These are phyloP conservation scores for Orbilia brochopaga DNA, from an alignment of 2,329 filamentous ascomycete species.

Conservation along the genomic window DNA sequence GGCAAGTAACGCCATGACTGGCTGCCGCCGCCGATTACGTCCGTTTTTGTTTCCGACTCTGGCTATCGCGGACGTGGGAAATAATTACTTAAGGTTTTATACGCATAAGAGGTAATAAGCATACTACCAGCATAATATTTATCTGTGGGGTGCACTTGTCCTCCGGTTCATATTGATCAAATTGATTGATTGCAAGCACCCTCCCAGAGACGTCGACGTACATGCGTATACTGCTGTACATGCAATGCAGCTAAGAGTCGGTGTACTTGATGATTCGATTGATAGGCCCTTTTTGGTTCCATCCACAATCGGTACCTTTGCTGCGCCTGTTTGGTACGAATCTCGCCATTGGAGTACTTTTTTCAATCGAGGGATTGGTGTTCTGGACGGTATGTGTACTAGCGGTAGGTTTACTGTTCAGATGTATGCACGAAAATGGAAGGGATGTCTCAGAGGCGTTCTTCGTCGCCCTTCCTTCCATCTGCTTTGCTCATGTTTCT, in stretches of 20 bases:
- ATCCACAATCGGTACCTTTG: constrained; percentile 50
- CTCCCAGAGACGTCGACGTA: no score
- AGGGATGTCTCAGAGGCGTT: constrained; percentile 43
- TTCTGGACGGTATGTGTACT: no score
- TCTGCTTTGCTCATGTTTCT: not conserved
- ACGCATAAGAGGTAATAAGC: no score
- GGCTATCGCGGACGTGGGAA: not conserved
- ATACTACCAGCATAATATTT: no score
- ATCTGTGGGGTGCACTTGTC: constrained; percentile 7
- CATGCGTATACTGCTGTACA: not conserved
- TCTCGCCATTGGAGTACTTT: not conserved
- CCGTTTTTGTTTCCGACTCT: constrained; percentile 1
- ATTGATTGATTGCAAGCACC: not conserved
- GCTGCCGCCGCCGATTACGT: not conserved
- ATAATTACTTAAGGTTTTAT: not conserved
- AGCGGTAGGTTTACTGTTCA: not conserved
- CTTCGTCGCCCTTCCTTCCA: not conserved
- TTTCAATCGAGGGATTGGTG: no score
- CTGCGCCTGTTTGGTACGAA: constrained; percentile 30
- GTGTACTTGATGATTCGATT: not conserved
- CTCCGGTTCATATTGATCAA: no score
- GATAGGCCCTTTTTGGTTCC: constrained; percentile 23
- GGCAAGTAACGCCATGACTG: not conserved
- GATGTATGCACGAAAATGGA: constrained; percentile 34
- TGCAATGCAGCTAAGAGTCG: constrained; percentile 1